phyloP scores from a whole-genome alignment of 1,284 basidiomycete species.

The Cryptococcus sp. region DNA sequence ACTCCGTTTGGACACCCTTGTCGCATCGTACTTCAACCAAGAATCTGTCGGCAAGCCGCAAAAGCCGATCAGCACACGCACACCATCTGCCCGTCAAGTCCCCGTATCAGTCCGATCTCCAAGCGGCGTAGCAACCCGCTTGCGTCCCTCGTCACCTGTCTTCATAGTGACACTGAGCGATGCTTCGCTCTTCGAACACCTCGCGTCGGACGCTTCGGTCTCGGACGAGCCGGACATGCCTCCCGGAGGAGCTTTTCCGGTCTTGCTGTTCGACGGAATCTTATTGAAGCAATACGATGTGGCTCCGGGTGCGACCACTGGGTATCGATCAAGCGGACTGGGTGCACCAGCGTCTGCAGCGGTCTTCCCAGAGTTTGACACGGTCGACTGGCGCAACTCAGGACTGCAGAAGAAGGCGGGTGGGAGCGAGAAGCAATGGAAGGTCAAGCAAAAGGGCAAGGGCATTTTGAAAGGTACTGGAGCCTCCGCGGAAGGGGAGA shows the following conservation, averaged over 20 bases:
- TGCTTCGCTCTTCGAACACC: conserved; percentile 42
- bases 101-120: conserved; percentile 5
- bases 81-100: conserved; percentile 2
- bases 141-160: conserved; percentile 17
- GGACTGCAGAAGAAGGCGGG: conserved; percentile 29
- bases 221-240: conserved; percentile 24
- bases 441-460: conserved; percentile 34
- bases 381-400: conserved; percentile 49
- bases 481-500: conserved; percentile 11
- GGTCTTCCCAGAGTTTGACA: conserved; percentile 45
- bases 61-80: not conserved
- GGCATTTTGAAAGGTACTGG: conserved; percentile 35
- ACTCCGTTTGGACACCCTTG: conserved; percentile 37
- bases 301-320: conserved; percentile 16
- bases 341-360: conserved; percentile 7
- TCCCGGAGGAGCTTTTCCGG: conserved; percentile 47
- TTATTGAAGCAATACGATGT: conserved; percentile 46
- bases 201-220: conserved; percentile 27
- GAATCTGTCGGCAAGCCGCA: conserved; percentile 2
- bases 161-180: conserved; percentile 28
- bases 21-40: conserved; percentile 22
- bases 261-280: conserved; percentile 49
- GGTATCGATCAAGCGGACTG: not conserved
- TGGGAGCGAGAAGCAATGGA: conserved; percentile 45
- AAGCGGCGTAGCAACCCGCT: conserved; percentile 1